Evolutionary conservation across 208 protist species (phyloP).

Genomic region (Naegleria fowleri): DNA sequence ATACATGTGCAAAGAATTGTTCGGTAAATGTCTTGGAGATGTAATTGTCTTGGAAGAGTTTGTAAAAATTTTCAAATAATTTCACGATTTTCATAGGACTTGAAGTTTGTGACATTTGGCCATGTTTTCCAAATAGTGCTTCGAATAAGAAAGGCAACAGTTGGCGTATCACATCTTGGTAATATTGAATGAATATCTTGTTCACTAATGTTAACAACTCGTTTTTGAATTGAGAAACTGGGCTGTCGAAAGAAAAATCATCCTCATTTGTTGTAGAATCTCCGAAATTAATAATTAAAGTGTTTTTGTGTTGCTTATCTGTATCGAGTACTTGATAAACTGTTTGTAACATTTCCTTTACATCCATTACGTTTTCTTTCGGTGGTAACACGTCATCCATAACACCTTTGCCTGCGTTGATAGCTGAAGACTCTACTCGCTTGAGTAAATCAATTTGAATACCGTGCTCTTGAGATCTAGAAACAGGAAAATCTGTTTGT

Average conservation of each 20-base stretch:
- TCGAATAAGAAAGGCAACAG: not conserved
- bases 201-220: not conserved
- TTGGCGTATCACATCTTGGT: not conserved
- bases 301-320: not conserved
- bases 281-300: no score
- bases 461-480: not conserved
- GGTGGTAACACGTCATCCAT: not conserved
- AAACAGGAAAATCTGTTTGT: constrained; percentile 14
- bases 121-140: not conserved
- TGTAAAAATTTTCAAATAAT: not conserved
- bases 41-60: not conserved
- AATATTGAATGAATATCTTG: not conserved
- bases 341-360: not conserved
- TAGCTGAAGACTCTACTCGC: not conserved
- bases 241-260: not conserved
- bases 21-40: not conserved
- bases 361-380: not conserved
- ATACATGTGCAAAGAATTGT: constrained; percentile 16
- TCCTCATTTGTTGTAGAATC: not conserved
- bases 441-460: not conserved
- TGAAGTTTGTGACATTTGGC: not conserved
- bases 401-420: not conserved
- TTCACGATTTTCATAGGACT: not conserved
- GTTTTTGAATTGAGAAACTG: not conserved
- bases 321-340: not conserved